Conservation (phyloP, 2,329 filamentous ascomycete species). For the Allantophomopsis cytisporea region DNA sequence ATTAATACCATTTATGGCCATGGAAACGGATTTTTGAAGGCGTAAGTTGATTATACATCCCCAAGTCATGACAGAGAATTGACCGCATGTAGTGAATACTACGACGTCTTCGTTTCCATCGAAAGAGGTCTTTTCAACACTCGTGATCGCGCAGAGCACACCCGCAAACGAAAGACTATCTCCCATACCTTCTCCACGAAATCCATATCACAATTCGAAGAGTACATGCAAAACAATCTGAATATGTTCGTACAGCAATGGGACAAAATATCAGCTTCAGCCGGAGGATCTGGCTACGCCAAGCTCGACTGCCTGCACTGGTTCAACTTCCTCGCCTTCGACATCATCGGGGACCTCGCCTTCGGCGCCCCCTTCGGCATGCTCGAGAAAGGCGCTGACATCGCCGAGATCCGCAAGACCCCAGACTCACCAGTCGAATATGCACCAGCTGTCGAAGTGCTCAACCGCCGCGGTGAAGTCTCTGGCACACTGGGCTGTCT, state of each 20-base stretch:
- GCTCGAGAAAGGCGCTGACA: conserved; percentile 58
- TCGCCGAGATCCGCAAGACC: conserved; percentile 54
- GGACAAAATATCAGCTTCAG: conserved; percentile 42
- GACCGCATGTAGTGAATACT: conserved; percentile 51
- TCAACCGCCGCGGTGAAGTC: conserved; percentile 80
- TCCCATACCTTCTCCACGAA: conserved; percentile 76
- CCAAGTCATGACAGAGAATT: neutral
- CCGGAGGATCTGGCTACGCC: conserved; percentile 25
- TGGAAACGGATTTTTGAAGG: conserved; percentile 62
- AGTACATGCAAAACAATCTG: conserved; percentile 71
- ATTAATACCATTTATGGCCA: conserved; percentile 70
- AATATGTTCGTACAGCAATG: conserved; percentile 58
- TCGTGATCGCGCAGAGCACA: conserved; percentile 66
- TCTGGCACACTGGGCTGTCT: conserved; percentile 63
- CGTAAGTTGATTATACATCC: conserved; percentile 24
- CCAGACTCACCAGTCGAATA: conserved; percentile 48
- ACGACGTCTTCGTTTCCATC: conserved; percentile 82
- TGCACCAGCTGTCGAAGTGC: conserved; percentile 67
- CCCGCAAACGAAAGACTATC: conserved; percentile 75
- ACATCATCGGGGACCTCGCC: conserved; percentile 37
- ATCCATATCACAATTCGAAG: conserved; percentile 69
- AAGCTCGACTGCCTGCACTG: conserved; percentile 60
- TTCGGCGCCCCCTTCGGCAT: conserved; percentile 71
- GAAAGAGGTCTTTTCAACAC: conserved; percentile 78
- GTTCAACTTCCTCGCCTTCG: conserved; percentile 53